phyloP scores from a whole-genome alignment of 768 basidiomycete species.

The Psilocybe sp. region DNA sequence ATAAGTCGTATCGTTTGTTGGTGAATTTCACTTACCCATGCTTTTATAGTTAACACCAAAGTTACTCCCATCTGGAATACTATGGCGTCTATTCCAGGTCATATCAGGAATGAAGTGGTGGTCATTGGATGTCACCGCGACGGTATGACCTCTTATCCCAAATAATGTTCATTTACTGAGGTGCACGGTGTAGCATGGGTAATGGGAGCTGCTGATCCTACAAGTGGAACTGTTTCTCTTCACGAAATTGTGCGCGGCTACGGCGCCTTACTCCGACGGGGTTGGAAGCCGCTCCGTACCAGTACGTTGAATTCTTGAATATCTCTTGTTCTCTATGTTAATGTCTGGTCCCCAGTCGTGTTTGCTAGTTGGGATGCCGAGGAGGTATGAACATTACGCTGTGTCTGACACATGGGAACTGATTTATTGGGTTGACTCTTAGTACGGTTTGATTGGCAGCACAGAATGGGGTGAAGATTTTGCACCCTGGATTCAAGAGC shows the following conservation, averaged over 20 bases:
- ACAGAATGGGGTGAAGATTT: slow-evolving; percentile 97
- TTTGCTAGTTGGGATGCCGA: slow-evolving; percentile 79
- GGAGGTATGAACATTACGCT: slow-evolving; percentile 44
- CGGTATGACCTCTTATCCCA: slow-evolving; percentile 40
- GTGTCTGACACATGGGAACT: background rate
- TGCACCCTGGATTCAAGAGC: slow-evolving; percentile 68
- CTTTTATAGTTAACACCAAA: slow-evolving; percentile 59
- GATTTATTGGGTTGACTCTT: slow-evolving; percentile 4
- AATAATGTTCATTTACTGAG: background rate
- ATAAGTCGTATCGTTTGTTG: background rate
- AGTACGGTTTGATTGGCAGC: slow-evolving; percentile 74
- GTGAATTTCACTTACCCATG: background rate
- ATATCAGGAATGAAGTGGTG: slow-evolving; percentile 81
- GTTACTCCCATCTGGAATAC: slow-evolving; percentile 88
- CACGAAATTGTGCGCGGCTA: slow-evolving; percentile 72
- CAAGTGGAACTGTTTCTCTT: slow-evolving; percentile 7
- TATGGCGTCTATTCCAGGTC: slow-evolving; percentile 76
- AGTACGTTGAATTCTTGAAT: slow-evolving; percentile 12
- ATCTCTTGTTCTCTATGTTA: background rate
- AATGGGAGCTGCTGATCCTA: slow-evolving; percentile 41
- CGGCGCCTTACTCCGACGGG: slow-evolving; percentile 60
- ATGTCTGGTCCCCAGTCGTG: slow-evolving; percentile 35
- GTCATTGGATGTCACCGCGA: slow-evolving; percentile 88
- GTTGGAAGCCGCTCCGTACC: slow-evolving; percentile 84
- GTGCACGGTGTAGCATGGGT: slow-evolving; percentile 53